Evolutionary conservation across 1,284 basidiomycete genomes (phyloP), one percentile per base, ranked within the genome.

Genomic region (Volvariella volvacea): DNA sequence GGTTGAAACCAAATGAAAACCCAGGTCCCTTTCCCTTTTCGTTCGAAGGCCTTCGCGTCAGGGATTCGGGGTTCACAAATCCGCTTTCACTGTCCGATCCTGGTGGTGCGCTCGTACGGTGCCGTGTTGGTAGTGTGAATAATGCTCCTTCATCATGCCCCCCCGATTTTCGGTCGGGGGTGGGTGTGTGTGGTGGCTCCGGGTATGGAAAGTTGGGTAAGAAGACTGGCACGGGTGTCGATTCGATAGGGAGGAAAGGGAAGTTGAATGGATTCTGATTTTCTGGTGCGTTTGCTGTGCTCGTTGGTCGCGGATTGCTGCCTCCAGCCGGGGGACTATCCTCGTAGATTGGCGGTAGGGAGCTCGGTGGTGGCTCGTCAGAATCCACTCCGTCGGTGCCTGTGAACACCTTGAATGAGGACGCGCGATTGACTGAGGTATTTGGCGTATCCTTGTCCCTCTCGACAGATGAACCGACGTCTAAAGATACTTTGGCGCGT

Each of bases 151-250:
- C 25, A 28, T 12, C 25, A 28, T 28, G 25, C 25, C 25, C 25
- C 25, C 6, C 25, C 6, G 25, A 6, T 12, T 28, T 28, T 28
- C 25, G 66, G 21, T 68, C 68, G 22, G 83, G 83, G 1, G 81
- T 77, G n/a, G 83, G 84, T 7, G 83, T 85, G 41, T 76, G 76
- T 1, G 83, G 80, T 10, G 75, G 71, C 53, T 85, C 81, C 2
- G 81, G 80, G 58, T 76, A 78, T 8, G 80, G 76, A 51, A 83
- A 78, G 33, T 59, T 70, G 20, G 71, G 70, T 60, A 71, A 25
- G 22, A 32, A 14, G 20, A 39, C n/a, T 21, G 42, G 56, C n/a
- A 48, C 51, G 7, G 58, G 55, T 33, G 57, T 53, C 21, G 50
- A 46, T 21, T 48, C 32, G 32, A 41, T 43, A 3, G 48, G 48